phyloP scores from a whole-genome alignment of 768 basidiomycete genomes.

The Amanita exitialis region DNA sequence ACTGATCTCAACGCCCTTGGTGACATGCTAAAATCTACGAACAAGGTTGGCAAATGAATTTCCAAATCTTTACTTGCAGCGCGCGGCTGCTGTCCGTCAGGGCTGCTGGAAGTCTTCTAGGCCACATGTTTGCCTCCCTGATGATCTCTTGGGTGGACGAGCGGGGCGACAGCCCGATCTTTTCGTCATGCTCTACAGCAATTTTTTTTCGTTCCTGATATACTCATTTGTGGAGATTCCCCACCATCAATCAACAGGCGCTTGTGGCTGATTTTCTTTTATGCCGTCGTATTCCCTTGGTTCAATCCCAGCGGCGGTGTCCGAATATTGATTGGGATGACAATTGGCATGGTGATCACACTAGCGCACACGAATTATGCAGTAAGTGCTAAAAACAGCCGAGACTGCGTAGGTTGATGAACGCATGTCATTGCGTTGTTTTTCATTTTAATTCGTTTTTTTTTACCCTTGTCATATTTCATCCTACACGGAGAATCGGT shows the following conservation, averaged over 20 bases:
- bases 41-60: conserved; percentile 38
- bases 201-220: neutral
- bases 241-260: neutral
- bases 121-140: neutral
- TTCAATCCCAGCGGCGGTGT: neutral
- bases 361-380: no score
- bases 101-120: neutral
- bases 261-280: neutral
- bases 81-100: neutral
- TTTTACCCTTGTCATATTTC: neutral
- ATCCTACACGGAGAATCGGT: neutral
- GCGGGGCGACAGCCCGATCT: no score
- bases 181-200: neutral
- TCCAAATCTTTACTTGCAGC: neutral
- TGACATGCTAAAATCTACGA: conserved; percentile 47
- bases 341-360: no score
- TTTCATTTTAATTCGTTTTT: neutral
- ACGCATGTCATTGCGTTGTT: neutral
- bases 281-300: neutral
- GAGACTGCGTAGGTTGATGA: neutral
- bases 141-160: no score
- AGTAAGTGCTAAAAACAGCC: no score
- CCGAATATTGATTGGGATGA: neutral
- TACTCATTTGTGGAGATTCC: neutral
- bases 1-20: conserved; percentile 66